Evolutionary conservation across 768 basidiomycete genomes (phyloP).

Genomic region (Sporobolomyces phaffii): DNA sequence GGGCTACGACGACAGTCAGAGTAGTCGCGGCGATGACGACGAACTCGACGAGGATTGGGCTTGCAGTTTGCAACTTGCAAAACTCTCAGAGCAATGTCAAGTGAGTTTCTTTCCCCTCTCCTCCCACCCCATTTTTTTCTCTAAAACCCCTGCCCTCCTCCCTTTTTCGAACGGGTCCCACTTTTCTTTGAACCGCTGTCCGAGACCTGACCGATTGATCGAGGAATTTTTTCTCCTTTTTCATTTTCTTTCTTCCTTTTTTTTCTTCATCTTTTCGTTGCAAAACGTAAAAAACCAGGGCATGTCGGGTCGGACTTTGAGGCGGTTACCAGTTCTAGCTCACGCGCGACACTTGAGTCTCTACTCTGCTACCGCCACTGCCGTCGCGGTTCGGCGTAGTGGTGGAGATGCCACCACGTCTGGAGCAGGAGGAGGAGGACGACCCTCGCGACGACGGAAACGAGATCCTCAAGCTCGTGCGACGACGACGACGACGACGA

Average conservation of each 20-base stretch:
- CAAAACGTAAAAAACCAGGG: too few species aligned
- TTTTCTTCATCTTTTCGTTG: too few species aligned
- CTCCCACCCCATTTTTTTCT: too few species aligned
- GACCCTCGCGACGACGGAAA: too few species aligned
- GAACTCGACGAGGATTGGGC: constrained; percentile 1
- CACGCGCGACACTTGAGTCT: constrained; percentile 68
- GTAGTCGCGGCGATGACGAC: neutral
- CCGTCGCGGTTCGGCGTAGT: too few species aligned
- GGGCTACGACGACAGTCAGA: too few species aligned
- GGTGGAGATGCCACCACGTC: too few species aligned
- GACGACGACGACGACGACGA: neutral
- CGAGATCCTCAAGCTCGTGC: too few species aligned
- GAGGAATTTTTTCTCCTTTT: too few species aligned
- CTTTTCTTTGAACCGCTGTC: constrained; percentile 34
- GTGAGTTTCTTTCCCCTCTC: constrained; percentile 55
- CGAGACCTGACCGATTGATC: too few species aligned
- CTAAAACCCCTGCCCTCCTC: neutral
- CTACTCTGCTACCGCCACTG: constrained; percentile 3
- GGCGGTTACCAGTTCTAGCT: constrained; percentile 88
- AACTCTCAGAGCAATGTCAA: constrained; percentile 68
- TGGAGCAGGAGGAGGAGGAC: too few species aligned
- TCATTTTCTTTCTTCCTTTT: too few species aligned
- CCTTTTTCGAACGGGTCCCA: neutral
- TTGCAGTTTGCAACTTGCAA: constrained; percentile 22
- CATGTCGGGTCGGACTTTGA: constrained; percentile 87